Evolutionary conservation across 495 filamentous ascomycete species (phyloP).

Genomic region (Penicillium arizonense): DNA sequence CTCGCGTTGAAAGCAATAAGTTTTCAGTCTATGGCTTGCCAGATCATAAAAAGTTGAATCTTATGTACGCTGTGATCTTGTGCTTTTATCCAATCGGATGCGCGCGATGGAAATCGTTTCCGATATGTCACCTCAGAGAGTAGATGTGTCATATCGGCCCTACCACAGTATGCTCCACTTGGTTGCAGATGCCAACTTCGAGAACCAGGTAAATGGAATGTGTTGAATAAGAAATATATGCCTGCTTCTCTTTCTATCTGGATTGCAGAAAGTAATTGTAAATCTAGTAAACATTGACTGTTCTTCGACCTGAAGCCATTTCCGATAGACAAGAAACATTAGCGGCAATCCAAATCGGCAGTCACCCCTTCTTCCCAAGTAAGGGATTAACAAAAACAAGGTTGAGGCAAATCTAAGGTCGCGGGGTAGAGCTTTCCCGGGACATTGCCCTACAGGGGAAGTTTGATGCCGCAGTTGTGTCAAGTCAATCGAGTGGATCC

Average conservation of each 20-base stretch:
- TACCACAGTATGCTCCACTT: neutral
- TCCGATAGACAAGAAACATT: neutral
- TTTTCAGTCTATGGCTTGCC: neutral
- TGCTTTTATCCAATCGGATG: neutral
- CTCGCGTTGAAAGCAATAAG: constrained; percentile 5
- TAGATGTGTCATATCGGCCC: constrained; percentile 6
- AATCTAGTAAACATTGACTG: neutral
- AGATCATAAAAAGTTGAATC: neutral
- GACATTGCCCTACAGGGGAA: neutral
- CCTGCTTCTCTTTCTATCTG: neutral
- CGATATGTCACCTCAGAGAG: constrained; percentile 6
- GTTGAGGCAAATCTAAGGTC: neutral
- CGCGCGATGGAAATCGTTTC: neutral
- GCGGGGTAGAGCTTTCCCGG: neutral
- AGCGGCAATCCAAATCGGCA: neutral
- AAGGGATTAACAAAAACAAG: neutral
- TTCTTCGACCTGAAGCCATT: neutral
- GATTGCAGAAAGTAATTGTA: too few species aligned
- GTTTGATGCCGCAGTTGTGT: neutral
- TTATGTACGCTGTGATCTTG: constrained; percentile 1
- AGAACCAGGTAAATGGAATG: neutral
- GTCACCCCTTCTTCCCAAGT: neutral
- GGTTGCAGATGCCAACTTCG: neutral
- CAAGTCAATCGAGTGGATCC: neutral
- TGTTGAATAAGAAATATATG: neutral